Base-by-base conservation (phyloP, 371 early-diverging fungal species). In the Zopfochytrium polystomum region DNA sequence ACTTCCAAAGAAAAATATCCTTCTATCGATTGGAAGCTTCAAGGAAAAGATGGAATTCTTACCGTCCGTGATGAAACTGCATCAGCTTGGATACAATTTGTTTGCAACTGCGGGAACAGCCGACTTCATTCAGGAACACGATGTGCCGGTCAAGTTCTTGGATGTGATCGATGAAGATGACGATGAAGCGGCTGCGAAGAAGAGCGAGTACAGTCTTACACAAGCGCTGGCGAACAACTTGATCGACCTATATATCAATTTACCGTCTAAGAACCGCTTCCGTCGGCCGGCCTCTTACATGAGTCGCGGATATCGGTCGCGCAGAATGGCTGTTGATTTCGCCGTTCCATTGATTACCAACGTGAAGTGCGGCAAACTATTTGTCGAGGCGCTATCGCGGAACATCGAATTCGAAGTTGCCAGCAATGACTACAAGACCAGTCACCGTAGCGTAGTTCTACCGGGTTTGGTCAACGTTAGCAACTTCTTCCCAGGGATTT, bases 181-280 rank as follows among this genome's bases (percentile, higher is more conserved):
- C 23, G 82, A 84, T 48, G 80, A 75, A 33, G 79, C 62, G 25
- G 58, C 32, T 13, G 51, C 46, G 31, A 45, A 44, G 4, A 84
- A 88, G 34, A 89, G 89, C 77, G 95, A 96, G 74, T 95, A 95
- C 82, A 88, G 88, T 45, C 75, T 97, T 68, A 85, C 91, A 62
- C 90, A 93, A 70, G 91, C 95, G 71, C 80, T 97, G 78, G 85
- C 92, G 46, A 95, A 91, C 84, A 94, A 95, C 80, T 75, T 92
- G 76, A 96, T 97, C 67, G 98, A 96, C 70, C 78, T 97, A 72
- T 97, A 97, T 82, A 89, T 95, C 81, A 97, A 97, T 76, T 80
- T 96, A 81, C 96, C 95, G 34, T 93, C 92, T 46, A 90, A 90
- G 69, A 96, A 97, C 81, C 80, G 87, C 46, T 96, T 86, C 90